Base-by-base conservation (phyloP, 495 filamentous ascomycete species). In the Penicillium goetzii region DNA sequence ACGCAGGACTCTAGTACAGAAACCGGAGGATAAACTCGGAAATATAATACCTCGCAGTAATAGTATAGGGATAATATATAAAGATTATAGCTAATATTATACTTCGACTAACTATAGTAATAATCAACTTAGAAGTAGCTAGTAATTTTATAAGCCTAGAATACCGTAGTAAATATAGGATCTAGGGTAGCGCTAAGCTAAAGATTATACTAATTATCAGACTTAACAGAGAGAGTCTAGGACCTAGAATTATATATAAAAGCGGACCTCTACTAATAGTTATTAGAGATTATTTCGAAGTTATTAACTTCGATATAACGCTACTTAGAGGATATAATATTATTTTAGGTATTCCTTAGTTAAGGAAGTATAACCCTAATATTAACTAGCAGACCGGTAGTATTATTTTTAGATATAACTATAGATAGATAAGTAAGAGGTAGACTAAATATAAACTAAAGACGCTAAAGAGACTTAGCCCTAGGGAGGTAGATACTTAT, bases 1-100 rank as follows among this genome's bases (percentile, higher is more conserved):
- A 53, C 17, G 17, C 7, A 19, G 14, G 50, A 53, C 50, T 53
- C 50, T 53, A 53, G 50, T 7, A 53, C 4, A 19, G 26, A 53
- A n/a, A 32, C 49, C 11, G 10, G 49, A 51, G 49, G 25, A 51
- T 51, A 51, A 51, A 51, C 6, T 30, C 49, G 3, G 25, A 51
- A 52, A 0, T 21, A 19, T 19, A 53, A 33, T 21, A 53, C 12
- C 50, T 53, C 12, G 12, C 33, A 53, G 50, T 14, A 3, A 53
- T 10, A 8, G 15, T 14, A 14, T 53, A 53, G 28, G 50, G 28
- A n/a, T 0, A 1, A 33, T 33, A 53, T 12, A 7, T 53, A 53
- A 33, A 19, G 6, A 12, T 53, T 21, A 53, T 4, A 21, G 12
- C 25, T 53, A 53, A 53, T 33, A 53, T 53, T 33, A 33, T 33